phyloP scores from a whole-genome alignment of 2,329 filamentous ascomycete species.

The Apiospora aurea region DNA sequence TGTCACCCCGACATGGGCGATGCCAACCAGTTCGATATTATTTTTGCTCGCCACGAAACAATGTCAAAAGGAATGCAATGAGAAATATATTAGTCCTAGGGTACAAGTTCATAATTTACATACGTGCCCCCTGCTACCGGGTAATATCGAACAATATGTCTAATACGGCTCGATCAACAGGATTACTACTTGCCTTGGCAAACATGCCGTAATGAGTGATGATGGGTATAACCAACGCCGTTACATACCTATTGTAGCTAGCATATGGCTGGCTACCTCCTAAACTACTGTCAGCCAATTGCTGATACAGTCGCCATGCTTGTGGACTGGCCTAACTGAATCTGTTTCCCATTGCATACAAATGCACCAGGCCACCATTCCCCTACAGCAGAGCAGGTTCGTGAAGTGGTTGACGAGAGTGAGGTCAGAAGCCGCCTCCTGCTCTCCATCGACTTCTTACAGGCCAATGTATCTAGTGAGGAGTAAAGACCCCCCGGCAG shows the following conservation, averaged over 20 bases:
- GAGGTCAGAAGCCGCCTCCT: conserved; percentile 1
- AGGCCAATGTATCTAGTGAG: background rate
- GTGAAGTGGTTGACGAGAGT: conserved; percentile 6
- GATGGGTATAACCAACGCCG: background rate
- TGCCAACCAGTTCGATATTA: background rate
- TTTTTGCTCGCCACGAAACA: background rate
- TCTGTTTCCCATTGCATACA: conserved; percentile 8
- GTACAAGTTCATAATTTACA: background rate
- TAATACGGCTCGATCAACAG: background rate
- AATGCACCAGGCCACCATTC: background rate
- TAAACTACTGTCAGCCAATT: background rate
- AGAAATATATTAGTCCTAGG: background rate
- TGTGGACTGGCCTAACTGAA: conserved; percentile 15
- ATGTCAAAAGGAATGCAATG: background rate
- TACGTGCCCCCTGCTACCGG: background rate
- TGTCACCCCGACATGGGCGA: background rate
- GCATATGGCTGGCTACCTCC: no score
- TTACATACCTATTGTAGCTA: conserved; percentile 5
- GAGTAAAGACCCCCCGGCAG: conserved; percentile 2
- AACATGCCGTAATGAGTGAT: background rate
- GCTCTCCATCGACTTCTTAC: conserved; percentile 7
- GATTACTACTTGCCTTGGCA: background rate
- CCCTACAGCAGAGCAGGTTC: conserved; percentile 7
- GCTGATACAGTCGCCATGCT: conserved; percentile 10
- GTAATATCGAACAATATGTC: background rate